phyloP scores from a whole-genome alignment of 345 rosid genomes.

The Gossypium anomalum region DNA sequence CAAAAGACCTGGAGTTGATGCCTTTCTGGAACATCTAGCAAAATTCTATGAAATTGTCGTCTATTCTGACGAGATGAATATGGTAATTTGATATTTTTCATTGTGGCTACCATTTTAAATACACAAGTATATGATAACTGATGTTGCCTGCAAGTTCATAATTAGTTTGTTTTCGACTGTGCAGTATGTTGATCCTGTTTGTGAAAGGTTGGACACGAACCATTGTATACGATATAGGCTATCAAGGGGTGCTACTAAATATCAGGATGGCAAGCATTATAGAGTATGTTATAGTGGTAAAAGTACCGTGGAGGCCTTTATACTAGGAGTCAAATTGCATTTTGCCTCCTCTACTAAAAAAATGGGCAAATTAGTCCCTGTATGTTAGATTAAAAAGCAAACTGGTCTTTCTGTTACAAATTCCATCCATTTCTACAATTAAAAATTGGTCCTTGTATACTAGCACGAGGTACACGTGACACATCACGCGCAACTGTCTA shows the following conservation, averaged over 20 bases:
- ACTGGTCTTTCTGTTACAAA: too few relatives aligned
- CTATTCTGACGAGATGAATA: conserved; percentile 71
- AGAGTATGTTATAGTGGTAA: conserved; percentile 41
- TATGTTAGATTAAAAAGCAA: too few relatives aligned
- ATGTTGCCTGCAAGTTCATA: not conserved
- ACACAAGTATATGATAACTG: conserved; percentile 1
- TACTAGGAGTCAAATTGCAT: too few relatives aligned
- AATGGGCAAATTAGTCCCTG: too few relatives aligned
- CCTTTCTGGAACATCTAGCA: conserved; percentile 81
- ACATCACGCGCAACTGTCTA: too few relatives aligned
- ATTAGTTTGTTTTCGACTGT: not conserved
- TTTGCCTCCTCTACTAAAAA: too few relatives aligned
- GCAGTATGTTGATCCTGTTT: conserved; percentile 2
- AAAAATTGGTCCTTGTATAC: too few relatives aligned
- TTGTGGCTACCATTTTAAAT: not conserved
- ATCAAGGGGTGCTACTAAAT: conserved; percentile 76
- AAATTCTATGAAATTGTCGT: conserved; percentile 79
- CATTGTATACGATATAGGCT: conserved; percentile 46
- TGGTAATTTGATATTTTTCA: conserved; percentile 44
- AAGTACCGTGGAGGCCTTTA: too few relatives aligned
- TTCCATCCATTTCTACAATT: too few relatives aligned
- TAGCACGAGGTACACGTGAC: too few relatives aligned
- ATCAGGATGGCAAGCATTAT: conserved; percentile 83
- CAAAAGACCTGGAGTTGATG: conserved; percentile 96
- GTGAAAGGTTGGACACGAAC: not conserved